Conservation (phyloP, 106 monocot species). For the Vanilla planifolia region DNA sequence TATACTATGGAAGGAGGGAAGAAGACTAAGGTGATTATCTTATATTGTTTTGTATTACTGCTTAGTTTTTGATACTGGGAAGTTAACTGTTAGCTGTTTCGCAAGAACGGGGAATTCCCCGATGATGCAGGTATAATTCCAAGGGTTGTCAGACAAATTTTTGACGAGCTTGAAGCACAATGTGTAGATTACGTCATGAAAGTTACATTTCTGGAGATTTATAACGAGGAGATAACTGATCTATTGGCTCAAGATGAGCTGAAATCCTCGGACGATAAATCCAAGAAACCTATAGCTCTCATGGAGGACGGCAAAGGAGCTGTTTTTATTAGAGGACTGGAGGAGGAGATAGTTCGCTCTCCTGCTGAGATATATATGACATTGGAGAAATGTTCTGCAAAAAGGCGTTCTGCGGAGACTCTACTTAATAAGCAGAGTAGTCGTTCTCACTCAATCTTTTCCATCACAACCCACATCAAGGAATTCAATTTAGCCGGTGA, state of each 20-base stretch:
- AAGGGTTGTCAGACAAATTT: constrained; percentile 44
- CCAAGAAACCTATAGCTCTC: constrained; percentile 76
- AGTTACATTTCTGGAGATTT: constrained; percentile 64
- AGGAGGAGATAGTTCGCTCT: constrained; percentile 81
- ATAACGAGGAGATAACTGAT: constrained; percentile 70
- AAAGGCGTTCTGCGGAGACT: constrained; percentile 78
- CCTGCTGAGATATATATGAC: constrained; percentile 83
- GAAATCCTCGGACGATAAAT: constrained; percentile 59
- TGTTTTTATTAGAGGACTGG: constrained; percentile 77
- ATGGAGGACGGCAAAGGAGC: constrained; percentile 98
- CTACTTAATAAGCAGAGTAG: constrained; percentile 94
- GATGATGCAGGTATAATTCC: constrained; percentile 63
- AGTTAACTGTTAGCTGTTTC: neutral
- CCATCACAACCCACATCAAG: constrained; percentile 84
- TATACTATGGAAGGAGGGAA: constrained; percentile 71
- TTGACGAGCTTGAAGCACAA: constrained; percentile 51
- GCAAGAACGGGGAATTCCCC: constrained; percentile 51
- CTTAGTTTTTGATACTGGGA: neutral
- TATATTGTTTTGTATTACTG: neutral
- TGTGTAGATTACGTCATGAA: constrained; percentile 62
- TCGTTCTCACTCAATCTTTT: constrained; percentile 89
- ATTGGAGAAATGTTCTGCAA: constrained; percentile 71
- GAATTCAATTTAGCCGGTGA: constrained; percentile 76
- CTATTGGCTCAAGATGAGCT: constrained; percentile 52
- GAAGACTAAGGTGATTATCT: constrained; percentile 21